Conservation (phyloP, 2,329 filamentous ascomycete species). For the Calonectria montana region DNA sequence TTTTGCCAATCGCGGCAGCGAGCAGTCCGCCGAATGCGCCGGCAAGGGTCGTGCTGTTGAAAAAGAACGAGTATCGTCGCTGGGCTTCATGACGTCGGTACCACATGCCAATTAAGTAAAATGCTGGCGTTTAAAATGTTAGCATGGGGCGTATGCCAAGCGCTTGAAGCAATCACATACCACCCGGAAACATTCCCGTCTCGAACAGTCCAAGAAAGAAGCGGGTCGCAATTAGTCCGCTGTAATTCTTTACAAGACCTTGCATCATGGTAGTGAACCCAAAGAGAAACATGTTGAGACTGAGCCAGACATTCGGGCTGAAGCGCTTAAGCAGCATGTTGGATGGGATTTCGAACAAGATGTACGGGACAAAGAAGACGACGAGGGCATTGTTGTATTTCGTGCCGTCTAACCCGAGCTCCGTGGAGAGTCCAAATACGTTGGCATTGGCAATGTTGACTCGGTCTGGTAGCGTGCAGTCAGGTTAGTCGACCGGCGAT, state of each 20-base stretch:
- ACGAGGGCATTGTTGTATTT: conserved; percentile 82
- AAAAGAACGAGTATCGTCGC: conserved; percentile 94
- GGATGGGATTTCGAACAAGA: conserved; percentile 77
- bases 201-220: conserved; percentile 88
- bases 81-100: conserved; percentile 90
- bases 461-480: conserved; percentile 55
- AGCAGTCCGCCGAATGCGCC: conserved; percentile 89
- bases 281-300: conserved; percentile 86
- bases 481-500: conserved; percentile 3
- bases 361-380: conserved; percentile 86
- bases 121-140: conserved; percentile 49
- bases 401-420: conserved; percentile 68
- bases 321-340: conserved; percentile 73
- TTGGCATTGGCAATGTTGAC: conserved; percentile 86
- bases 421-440: conserved; percentile 72
- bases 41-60: conserved; percentile 82
- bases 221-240: conserved; percentile 79
- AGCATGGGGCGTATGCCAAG: conserved; percentile 50
- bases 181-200: conserved; percentile 74
- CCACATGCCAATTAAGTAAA: conserved; percentile 88
- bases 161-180: conserved; percentile 35
- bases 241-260: conserved; percentile 82
- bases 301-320: conserved; percentile 76
- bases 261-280: conserved; percentile 80
- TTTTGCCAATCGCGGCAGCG: conserved; percentile 88